phyloP scores from a whole-genome alignment of 129 eudicot genomes.

The Glebionis coronaria region DNA sequence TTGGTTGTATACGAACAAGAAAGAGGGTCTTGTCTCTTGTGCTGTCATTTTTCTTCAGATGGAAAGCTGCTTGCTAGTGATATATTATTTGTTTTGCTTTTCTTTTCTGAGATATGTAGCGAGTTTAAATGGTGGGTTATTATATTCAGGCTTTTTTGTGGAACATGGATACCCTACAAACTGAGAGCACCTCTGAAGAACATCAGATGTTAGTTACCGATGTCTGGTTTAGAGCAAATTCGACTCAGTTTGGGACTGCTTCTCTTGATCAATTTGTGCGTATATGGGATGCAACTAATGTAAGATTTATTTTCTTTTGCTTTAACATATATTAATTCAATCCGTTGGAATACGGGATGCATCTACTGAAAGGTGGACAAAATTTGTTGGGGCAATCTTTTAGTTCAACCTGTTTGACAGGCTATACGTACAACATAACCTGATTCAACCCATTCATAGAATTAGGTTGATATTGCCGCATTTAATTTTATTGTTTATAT shows the following conservation, averaged over 20 bases:
- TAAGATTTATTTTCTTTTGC: conserved; percentile 27
- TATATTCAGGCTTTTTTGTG: conserved; percentile 67
- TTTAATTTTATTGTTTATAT: neutral
- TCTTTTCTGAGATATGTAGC: neutral
- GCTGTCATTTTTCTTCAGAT: conserved; percentile 88
- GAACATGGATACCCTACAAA: conserved; percentile 86
- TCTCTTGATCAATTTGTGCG: conserved; percentile 76
- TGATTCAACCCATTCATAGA: neutral
- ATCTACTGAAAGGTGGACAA: too few relatives aligned
- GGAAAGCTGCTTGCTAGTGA: conserved; percentile 86
- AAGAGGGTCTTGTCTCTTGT: conserved; percentile 67
- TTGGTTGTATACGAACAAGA: conserved; percentile 72
- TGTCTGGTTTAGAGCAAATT: conserved; percentile 85
- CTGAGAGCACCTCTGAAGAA: conserved; percentile 83
- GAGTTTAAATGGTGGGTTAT: conserved; percentile 11
- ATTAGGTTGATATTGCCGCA: neutral
- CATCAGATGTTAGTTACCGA: conserved; percentile 71
- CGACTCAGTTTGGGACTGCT: conserved; percentile 85
- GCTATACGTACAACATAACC: conserved; percentile 3
- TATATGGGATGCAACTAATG: conserved; percentile 97
- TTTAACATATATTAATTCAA: neutral
- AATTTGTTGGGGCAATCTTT: neutral
- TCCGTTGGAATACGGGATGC: too few relatives aligned
- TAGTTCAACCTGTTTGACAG: neutral
- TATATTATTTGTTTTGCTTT: conserved; percentile 8